A percentile compares a stretch with the other conserved stretches of the same genome.
Evolutionary conservation across 2,329 filamentous ascomycete species (phyloP).

Genomic region (Cytospora paraplurivora): DNA sequence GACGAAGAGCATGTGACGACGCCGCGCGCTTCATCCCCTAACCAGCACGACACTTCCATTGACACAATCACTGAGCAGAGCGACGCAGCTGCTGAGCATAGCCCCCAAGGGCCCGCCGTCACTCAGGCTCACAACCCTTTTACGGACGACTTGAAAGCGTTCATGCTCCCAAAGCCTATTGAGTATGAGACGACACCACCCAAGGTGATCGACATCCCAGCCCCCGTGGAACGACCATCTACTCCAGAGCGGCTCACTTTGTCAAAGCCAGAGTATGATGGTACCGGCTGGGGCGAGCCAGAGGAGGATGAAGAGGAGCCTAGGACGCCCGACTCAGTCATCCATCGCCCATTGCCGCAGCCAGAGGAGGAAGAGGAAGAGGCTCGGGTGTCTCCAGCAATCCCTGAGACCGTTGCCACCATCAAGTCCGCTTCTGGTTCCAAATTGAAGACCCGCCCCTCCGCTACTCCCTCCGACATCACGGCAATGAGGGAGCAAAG

Average conservation of each 20-base stretch:
- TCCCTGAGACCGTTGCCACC: slow-evolving; percentile 83
- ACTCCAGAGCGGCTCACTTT: slow-evolving; percentile 51
- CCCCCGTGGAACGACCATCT: slow-evolving; percentile 44
- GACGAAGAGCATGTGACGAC: slow-evolving; percentile 54
- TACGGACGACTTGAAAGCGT: slow-evolving; percentile 48
- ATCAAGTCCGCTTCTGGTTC: slow-evolving; percentile 82
- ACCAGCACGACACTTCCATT: slow-evolving; percentile 33
- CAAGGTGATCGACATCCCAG: slow-evolving; percentile 42
- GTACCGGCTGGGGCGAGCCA: slow-evolving; percentile 62
- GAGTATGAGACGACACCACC: slow-evolving; percentile 40
- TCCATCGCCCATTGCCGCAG: slow-evolving; percentile 70
- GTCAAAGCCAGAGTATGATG: slow-evolving; percentile 65
- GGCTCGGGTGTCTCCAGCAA: slow-evolving; percentile 57
- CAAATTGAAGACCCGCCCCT: slow-evolving; percentile 85
- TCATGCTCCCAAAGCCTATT: slow-evolving; percentile 49
- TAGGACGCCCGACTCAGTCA: slow-evolving; percentile 85
- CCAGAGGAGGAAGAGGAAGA: slow-evolving; percentile 45
- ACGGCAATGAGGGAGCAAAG: slow-evolving; percentile 83
- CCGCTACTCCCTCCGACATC: slow-evolving; percentile 82
- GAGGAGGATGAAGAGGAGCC: slow-evolving; percentile 62
- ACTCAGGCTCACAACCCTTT: slow-evolving; percentile 39
- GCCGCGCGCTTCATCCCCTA: slow-evolving; percentile 50
- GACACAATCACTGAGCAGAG: slow-evolving; percentile 30
- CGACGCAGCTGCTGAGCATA: too few relatives aligned
- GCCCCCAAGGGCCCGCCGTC: slow-evolving; percentile 42